Percentiles rank a stretch among this genome's conserved stretches.
phyloP scores from a whole-genome alignment of 176 grass and related monocot species.

The Pontederia paniculata region DNA sequence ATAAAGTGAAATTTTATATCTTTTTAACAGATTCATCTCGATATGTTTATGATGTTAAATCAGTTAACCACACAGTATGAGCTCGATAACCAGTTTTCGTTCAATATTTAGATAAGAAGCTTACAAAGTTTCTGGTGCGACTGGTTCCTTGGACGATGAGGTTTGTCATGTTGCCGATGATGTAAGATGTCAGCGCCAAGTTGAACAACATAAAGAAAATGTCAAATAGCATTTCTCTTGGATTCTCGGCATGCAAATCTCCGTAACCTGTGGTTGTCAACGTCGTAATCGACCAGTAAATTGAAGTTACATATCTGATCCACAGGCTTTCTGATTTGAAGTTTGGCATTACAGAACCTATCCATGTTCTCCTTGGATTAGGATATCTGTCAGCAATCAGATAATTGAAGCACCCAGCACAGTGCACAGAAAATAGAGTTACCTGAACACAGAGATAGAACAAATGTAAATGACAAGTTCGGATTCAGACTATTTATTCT shows the following conservation, averaged over 20 bases:
- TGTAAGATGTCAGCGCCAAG: slow-evolving; percentile 65
- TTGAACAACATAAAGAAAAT: slow-evolving; percentile 86
- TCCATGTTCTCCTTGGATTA: slow-evolving; percentile 62
- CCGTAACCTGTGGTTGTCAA: slow-evolving; percentile 81
- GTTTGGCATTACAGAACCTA: slow-evolving; percentile 58
- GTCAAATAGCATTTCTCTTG: slow-evolving; percentile 69
- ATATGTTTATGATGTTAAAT: not conserved
- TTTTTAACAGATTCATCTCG: too few relatives aligned
- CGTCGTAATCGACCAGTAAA: slow-evolving; percentile 93
- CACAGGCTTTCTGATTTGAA: slow-evolving; percentile 62
- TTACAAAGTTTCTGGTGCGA: slow-evolving; percentile 79
- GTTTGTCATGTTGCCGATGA: slow-evolving; percentile 95
- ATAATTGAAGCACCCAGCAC: slow-evolving; percentile 81
- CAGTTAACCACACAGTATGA: slow-evolving; percentile 7
- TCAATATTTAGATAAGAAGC: slow-evolving; percentile 20
- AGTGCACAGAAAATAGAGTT: slow-evolving; percentile 74
- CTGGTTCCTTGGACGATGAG: slow-evolving; percentile 72
- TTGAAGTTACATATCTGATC: slow-evolving; percentile 61
- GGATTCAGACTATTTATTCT: not conserved
- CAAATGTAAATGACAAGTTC: not conserved
- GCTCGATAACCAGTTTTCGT: not conserved
- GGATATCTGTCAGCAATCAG: slow-evolving; percentile 81
- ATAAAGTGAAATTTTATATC: too few relatives aligned
- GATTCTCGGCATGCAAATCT: slow-evolving; percentile 74
- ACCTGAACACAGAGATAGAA: slow-evolving; percentile 35